These are phyloP conservation scores for Psilocybe azurescens DNA, from an alignment of 768 basidiomycete species.

Conservation along the genomic window DNA sequence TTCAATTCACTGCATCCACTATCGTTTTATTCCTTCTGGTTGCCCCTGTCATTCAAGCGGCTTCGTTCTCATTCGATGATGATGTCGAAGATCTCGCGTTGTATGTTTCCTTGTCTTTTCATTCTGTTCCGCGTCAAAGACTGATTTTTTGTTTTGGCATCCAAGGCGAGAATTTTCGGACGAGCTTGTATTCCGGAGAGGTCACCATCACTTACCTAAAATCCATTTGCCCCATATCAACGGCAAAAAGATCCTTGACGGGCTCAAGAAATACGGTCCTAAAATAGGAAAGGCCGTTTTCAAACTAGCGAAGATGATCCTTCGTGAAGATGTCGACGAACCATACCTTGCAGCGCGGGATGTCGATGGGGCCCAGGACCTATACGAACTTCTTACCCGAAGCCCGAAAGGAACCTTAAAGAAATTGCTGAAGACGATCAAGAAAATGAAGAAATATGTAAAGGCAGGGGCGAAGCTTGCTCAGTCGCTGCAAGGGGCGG, in stretches of 20 bases:
- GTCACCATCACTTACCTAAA: conserved; percentile 4
- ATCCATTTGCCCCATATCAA: background rate
- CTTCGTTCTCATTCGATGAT: background rate
- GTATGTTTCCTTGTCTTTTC: background rate
- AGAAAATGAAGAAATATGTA: conserved; percentile 5
- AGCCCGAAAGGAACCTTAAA: background rate
- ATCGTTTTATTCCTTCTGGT: background rate
- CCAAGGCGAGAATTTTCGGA: conserved; percentile 1
- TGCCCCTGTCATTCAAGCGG: background rate
- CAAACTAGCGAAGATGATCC: conserved; percentile 5
- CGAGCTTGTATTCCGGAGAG: conserved; percentile 5
- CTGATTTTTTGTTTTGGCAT: background rate
- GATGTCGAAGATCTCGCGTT: background rate
- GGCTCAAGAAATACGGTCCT: background rate
- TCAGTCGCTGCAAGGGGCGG: background rate
- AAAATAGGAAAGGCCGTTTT: conserved; percentile 3
- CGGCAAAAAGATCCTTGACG: background rate
- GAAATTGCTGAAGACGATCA: conserved; percentile 1
- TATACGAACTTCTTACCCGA: conserved; percentile 9
- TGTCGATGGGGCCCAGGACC: background rate
- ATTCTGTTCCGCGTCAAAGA: background rate
- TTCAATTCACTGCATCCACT: background rate
- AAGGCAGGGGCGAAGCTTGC: background rate
- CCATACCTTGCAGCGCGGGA: background rate
- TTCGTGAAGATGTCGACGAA: conserved; percentile 8